A percentile compares a stretch with the other conserved stretches of the same genome.
phyloP scores from a whole-genome alignment of 371 early-diverging fungal species.

The Nematocida sp. region DNA sequence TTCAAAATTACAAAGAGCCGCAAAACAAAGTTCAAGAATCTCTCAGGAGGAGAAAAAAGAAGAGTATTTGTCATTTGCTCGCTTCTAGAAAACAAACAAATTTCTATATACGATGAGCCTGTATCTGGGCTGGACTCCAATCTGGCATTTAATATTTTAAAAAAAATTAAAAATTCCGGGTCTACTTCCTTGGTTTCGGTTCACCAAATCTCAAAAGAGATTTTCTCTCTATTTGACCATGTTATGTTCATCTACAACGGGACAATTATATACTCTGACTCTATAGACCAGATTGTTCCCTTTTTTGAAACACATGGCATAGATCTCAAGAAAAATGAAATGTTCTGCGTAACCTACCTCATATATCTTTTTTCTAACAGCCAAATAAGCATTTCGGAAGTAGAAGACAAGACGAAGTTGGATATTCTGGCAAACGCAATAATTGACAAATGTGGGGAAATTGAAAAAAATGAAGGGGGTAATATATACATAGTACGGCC shows the following conservation, averaged over 20 bases:
- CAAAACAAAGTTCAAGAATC: slow-evolving; percentile 18
- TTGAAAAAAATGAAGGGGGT: too few species aligned
- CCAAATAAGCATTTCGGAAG: too few species aligned
- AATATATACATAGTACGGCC: too few species aligned
- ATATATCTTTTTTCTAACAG: too few species aligned
- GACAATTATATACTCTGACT: slow-evolving; percentile 30
- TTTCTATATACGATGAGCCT: slow-evolving; percentile 39
- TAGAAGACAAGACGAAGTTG: too few species aligned
- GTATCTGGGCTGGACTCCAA: slow-evolving; percentile 14
- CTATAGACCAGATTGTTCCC: neutral
- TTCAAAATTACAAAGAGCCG: neutral
- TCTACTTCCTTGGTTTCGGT: slow-evolving; percentile 25
- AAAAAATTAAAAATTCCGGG: neutral
- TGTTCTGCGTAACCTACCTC: too few species aligned
- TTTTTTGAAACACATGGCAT: neutral
- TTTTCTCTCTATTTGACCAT: slow-evolving; percentile 26
- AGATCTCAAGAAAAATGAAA: too few species aligned
- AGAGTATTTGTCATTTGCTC: slow-evolving; percentile 10
- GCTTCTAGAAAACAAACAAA: slow-evolving; percentile 8
- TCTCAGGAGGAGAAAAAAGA: slow-evolving; percentile 34
- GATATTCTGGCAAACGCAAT: too few species aligned
- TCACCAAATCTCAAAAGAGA: slow-evolving; percentile 27
- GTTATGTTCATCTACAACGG: slow-evolving; percentile 21
- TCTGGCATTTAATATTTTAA: neutral
- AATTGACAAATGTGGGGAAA: too few species aligned